Evolutionary conservation across 805 yeast species (phyloP), one percentile per base, ranked within the genome.

Genomic region (Metschnikowia dekortorum): DNA sequence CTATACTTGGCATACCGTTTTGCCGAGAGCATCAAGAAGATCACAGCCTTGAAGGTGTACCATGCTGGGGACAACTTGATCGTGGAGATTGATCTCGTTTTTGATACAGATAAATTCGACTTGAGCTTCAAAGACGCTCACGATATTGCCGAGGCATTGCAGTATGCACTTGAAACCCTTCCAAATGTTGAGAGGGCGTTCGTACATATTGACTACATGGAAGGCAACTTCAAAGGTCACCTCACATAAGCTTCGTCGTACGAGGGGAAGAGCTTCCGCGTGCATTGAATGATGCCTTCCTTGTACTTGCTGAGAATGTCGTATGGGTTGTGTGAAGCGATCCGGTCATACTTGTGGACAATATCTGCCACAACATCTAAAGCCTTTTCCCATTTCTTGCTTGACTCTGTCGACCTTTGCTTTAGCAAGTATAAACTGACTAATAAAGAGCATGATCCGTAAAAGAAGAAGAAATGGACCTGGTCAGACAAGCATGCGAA

Each of bases 101-200:
- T 81, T 47, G 68, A 66, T 13, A 55, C 61, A 7, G 67, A 65
- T 35, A 80, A 81, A 54, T 69, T 70, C 29, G 62, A 73, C 8
- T 66, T 83, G 55, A 63, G 73, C 2, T 68, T 87, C 60, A 77
- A 82, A 51, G 95, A 87, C 58, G 74, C 83, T 48, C 95, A 87
- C 64, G 95, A 87, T 62, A 73, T 87, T 34, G 95, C 89, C 3
- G 95, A 87, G 64, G 84, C 91, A 0, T 68, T 87, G 41, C 95
- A 87, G 65, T 87, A 86, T 60, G 87, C 94, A 1, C 73, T 87
- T 28, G 95, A 87, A 56, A 81, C 90, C 0, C 68, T 87, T 52
- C 90, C 92, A 0, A 79, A 74, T 64, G 90, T 87, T 2, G 92
- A 87, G 61, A 71, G 95, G 47, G 89, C 91, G 1, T 87, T 84